A percentile compares a stretch with the other conserved stretches of the same genome.
phyloP scores from a whole-genome alignment of 768 basidiomycete genomes.

The Ramaria sp. region DNA sequence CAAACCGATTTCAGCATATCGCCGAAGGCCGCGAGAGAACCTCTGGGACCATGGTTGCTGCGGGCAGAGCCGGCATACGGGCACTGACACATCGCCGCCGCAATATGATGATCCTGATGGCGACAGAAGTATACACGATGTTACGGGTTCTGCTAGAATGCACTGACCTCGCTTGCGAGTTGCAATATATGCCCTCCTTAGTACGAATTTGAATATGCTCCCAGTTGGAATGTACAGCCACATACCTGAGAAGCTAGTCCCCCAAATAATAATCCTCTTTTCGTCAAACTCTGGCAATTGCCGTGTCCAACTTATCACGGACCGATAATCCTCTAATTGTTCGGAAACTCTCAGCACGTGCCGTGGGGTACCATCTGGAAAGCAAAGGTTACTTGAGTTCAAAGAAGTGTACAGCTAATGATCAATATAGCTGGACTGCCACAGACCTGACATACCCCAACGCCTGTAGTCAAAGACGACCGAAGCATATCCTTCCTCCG shows the following conservation, averaged over 20 bases:
- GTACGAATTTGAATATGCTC: not conserved
- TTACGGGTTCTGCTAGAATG: not conserved
- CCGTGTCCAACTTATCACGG: conserved; percentile 24
- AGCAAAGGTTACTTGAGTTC: not conserved
- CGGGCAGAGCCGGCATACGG: not conserved
- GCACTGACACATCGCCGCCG: not conserved
- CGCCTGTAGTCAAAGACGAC: conserved; percentile 29
- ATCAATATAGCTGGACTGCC: not conserved
- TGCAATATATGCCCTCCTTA: conserved; percentile 23
- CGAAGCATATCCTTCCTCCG: conserved; percentile 21
- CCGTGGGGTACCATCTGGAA: conserved; percentile 23
- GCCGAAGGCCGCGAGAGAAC: not conserved
- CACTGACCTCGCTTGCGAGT: conserved; percentile 18
- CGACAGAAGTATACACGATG: no score
- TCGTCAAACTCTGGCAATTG: conserved; percentile 13
- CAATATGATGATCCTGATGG: not conserved
- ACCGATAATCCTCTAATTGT: conserved; percentile 28
- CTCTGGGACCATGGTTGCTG: not conserved
- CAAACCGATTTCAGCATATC: not conserved
- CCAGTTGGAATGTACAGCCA: conserved; percentile 13
- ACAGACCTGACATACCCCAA: conserved; percentile 26
- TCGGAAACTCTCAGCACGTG: conserved; percentile 20
- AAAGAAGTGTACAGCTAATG: not conserved
- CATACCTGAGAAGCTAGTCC: not conserved
- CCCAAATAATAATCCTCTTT: not conserved